Conservation (phyloP, 1,284 basidiomycete species). For the Melanopsichium pennsylvanicum region DNA sequence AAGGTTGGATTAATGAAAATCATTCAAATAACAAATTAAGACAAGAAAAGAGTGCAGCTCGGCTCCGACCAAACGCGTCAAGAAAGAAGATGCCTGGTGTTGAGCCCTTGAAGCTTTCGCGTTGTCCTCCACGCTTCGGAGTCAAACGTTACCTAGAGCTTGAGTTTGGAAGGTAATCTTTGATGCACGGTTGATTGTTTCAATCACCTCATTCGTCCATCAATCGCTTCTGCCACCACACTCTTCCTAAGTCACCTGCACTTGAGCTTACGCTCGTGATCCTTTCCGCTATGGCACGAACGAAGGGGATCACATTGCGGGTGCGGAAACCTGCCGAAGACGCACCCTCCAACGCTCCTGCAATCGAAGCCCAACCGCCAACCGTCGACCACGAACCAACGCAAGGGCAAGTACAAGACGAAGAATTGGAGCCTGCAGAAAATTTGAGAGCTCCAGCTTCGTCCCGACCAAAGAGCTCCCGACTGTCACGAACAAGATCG, state of each 20-base stretch:
- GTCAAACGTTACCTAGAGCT: not conserved
- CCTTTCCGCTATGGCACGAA: slow-evolving; percentile 23
- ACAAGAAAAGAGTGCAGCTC: not conserved
- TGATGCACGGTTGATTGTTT: not conserved
- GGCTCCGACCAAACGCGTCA: slow-evolving; percentile 4
- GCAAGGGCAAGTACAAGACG: slow-evolving; percentile 7
- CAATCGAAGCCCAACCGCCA: not conserved
- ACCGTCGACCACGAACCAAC: not conserved
- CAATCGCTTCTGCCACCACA: not conserved
- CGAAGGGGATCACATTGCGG: slow-evolving; percentile 40
- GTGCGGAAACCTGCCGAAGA: slow-evolving; percentile 29
- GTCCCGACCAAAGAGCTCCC: slow-evolving; percentile 24
- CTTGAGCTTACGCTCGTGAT: not conserved
- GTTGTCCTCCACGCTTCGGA: slow-evolving; percentile 5
- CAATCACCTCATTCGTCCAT: slow-evolving; percentile 6
- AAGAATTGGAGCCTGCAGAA: slow-evolving; percentile 22
- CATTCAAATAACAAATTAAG: not conserved
- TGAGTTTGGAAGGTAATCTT: not conserved
- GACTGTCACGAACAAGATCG: slow-evolving; percentile 23
- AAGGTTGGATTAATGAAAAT: not conserved
- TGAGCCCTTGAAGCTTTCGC: slow-evolving; percentile 1
- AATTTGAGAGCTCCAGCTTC: slow-evolving; percentile 1
- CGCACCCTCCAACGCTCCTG: not conserved
- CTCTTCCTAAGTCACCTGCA: no score
- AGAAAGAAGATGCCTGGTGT: not conserved